phyloP scores from a whole-genome alignment of 2,329 filamentous ascomycete species.

The Fusarium chlamydosporum region DNA sequence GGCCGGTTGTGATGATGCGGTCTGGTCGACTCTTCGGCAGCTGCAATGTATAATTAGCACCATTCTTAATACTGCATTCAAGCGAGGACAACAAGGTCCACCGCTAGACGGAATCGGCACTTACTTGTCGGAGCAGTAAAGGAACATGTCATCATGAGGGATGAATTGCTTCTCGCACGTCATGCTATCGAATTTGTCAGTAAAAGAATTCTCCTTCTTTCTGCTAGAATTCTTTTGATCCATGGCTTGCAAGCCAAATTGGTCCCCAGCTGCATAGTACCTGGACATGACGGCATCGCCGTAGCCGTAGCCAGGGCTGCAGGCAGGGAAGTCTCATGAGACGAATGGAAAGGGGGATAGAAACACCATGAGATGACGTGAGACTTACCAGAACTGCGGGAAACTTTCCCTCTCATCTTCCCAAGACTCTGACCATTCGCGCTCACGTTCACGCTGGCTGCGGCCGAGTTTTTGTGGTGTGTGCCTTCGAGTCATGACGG shows the following conservation, averaged over 20 bases:
- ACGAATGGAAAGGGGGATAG: conserved; percentile 23
- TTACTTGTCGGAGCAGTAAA: conserved; percentile 76
- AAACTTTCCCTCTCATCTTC: conserved; percentile 74
- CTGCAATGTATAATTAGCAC: conserved; percentile 55
- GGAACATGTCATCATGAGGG: conserved; percentile 67
- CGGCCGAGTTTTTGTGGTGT: conserved; percentile 66
- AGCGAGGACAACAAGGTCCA: conserved; percentile 33
- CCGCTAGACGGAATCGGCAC: conserved; percentile 51
- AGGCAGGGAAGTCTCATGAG: conserved; percentile 34
- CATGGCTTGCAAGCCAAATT: conserved; percentile 8
- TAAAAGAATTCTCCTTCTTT: conserved; percentile 17
- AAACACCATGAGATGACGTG: conserved; percentile 28
- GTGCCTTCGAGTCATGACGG: conserved; percentile 62
- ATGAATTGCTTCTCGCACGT: conserved; percentile 77
- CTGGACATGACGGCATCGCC: conserved; percentile 39
- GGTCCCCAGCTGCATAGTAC: conserved; percentile 28
- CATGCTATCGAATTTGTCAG: conserved; percentile 64
- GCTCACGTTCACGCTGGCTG: conserved; percentile 65
- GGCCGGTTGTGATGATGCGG: conserved; percentile 52
- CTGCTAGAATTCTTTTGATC: background rate
- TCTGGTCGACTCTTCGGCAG: conserved; percentile 69
- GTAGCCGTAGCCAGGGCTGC: conserved; percentile 32
- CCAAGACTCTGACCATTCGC: conserved; percentile 65
- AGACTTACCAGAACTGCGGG: conserved; percentile 74
- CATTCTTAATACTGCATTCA: conserved; percentile 19